Base-by-base conservation (phyloP, 1,139 yeast genomes). In the Yamadazyma mexicana region DNA sequence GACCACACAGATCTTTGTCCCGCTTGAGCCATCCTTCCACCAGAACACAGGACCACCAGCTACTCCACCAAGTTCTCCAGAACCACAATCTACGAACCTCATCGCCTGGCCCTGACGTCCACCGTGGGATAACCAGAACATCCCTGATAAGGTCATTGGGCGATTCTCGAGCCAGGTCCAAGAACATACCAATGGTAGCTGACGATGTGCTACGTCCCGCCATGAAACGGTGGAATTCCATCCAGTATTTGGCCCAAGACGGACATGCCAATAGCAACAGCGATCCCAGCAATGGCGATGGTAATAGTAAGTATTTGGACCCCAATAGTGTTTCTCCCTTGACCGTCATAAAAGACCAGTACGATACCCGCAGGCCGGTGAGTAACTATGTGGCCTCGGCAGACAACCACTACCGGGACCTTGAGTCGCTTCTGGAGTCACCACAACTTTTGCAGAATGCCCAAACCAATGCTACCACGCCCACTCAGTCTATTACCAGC, bases 341-440 rank as follows among this genome's bases (percentile, higher is more conserved):
- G 29, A 61, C 64, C 0, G 63, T 61, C 3, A 47, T 63, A 12
- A 47, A 55, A 30, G 68, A 64, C 37, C 58, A 60, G 37, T 63
- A 62, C 41, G 51, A 64, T 35, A 62, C 60, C 5, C 52, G 43
- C 40, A 40, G 61, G 33, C 68, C 67, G 2, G 26, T 41, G 4
- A 36, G 37, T 27, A 46, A 46, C 34, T 39, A 37, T 32, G 45
- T 37, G 9, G 42, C 49, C 35, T 42, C 34, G 14, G 37, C 64
- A 3, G 64, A 61, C 33, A 62, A 61, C 40, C 54, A 58, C 3
- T 60, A 47, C 37, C 47, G 44, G 30, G 49, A 49, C 20, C 48
- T 61, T 26, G 17, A 31, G 16, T 29, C 35, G 9, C 31, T 30
- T 10, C 33, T 37, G n/a, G 47, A 43, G 41, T 38, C 38, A n/a